These are phyloP conservation scores for Chlamydomonas incerta DNA, from an alignment of 139 green algal genomes.

Conservation along the genomic window DNA sequence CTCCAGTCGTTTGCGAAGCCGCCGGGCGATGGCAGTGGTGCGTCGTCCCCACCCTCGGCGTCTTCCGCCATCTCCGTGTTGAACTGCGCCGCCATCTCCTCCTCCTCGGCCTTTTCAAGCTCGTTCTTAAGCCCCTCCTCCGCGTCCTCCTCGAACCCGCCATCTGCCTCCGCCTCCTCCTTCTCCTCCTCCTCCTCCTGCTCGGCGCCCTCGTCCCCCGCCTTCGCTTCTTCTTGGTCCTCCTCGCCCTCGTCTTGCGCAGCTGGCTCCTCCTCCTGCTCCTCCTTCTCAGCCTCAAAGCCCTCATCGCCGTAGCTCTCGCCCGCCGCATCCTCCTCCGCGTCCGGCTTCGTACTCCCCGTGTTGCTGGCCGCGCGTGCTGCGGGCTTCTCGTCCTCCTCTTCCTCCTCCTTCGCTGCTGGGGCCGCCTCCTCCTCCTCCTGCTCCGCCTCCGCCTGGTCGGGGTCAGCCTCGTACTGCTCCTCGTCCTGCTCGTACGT, in stretches of 20 bases:
- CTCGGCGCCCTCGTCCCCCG: neutral
- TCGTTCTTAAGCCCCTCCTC: neutral
- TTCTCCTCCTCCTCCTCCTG: neutral
- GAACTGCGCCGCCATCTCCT: neutral
- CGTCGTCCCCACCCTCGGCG: too few species aligned
- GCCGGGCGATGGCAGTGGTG: too few species aligned
- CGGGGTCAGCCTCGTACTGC: neutral
- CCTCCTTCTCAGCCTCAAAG: neutral
- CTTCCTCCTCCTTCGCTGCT: neutral
- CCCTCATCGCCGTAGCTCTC: neutral
- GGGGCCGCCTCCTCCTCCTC: neutral
- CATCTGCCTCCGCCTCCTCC: neutral
- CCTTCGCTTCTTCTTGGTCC: neutral
- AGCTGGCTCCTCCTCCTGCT: neutral
- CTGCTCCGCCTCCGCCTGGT: neutral
- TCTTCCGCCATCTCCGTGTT: neutral
- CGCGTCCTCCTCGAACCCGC: neutral
- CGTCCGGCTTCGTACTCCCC: neutral
- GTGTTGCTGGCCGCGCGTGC: too few species aligned
- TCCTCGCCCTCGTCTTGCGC: neutral
- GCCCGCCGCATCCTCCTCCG: neutral
- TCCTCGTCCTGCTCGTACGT: neutral
- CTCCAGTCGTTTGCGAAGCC: too few species aligned
- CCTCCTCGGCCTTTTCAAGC: neutral
- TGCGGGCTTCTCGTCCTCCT: neutral